phyloP scores from a whole-genome alignment of 495 filamentous ascomycete species.

The Cercophora newfieldiana region DNA sequence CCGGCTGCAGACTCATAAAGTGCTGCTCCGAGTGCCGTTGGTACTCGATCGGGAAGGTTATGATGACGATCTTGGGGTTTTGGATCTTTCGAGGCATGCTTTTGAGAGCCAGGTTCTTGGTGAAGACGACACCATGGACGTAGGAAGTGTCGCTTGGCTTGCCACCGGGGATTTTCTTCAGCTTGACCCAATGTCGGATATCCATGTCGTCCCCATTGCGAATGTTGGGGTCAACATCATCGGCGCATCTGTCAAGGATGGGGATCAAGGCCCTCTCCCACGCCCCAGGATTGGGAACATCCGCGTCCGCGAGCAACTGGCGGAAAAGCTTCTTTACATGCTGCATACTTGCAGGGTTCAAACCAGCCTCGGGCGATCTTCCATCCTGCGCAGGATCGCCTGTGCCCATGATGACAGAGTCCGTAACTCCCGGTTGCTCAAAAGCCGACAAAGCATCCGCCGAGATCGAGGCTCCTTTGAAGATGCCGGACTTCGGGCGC shows the following conservation, averaged over 20 bases:
- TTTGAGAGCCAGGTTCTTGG: slow-evolving; percentile 93
- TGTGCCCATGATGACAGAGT: slow-evolving; percentile 64
- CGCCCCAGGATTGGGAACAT: slow-evolving; percentile 66
- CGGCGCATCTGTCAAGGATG: slow-evolving; percentile 86
- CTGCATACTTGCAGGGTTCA: slow-evolving; percentile 82
- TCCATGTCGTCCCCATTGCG: slow-evolving; percentile 91
- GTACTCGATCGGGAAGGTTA: slow-evolving; percentile 96
- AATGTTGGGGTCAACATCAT: slow-evolving; percentile 92
- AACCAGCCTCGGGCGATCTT: slow-evolving; percentile 70
- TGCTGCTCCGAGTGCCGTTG: slow-evolving; percentile 85
- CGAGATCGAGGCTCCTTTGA: slow-evolving; percentile 45
- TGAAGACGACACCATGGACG: slow-evolving; percentile 93
- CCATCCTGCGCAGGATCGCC: slow-evolving; percentile 84
- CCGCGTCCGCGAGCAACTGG: slow-evolving; percentile 76
- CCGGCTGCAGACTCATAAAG: slow-evolving; percentile 97
- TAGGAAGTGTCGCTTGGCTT: slow-evolving; percentile 88
- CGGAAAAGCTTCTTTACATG: slow-evolving; percentile 83
- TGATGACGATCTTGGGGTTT: slow-evolving; percentile 84
- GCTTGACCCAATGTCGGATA: slow-evolving; percentile 96
- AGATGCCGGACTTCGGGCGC: slow-evolving; percentile 49
- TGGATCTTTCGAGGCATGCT: slow-evolving; percentile 87
- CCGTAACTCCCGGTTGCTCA: slow-evolving; percentile 29
- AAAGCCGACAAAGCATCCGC: slow-evolving; percentile 43
- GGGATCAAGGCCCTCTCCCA: slow-evolving; percentile 95
- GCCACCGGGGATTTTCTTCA: slow-evolving; percentile 93